Percentiles rank a stretch among this genome's conserved stretches.
These are phyloP conservation scores for Ceratocystis diversiconidia DNA, from an alignment of 2,329 filamentous ascomycete species.

Conservation along the genomic window DNA sequence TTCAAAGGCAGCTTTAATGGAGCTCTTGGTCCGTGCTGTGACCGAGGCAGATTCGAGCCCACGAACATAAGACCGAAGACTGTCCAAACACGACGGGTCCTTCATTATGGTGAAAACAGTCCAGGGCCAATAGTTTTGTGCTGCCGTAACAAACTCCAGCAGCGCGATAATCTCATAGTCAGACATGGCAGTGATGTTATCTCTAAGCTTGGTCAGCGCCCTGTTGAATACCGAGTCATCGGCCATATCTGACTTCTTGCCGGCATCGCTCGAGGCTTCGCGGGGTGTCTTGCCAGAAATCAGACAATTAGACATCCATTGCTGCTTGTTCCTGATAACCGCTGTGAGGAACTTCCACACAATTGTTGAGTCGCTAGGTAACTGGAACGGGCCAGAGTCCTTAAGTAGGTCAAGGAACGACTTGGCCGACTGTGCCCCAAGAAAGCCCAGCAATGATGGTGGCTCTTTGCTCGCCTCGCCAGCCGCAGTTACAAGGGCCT, in stretches of 20 bases:
- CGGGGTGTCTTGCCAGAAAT: conserved; percentile 70
- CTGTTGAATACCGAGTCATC: conserved; percentile 55
- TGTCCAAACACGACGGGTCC: conserved; percentile 57
- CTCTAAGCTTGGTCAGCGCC: conserved; percentile 55
- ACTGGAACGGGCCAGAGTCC: conserved; percentile 59
- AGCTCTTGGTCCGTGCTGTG: conserved; percentile 38
- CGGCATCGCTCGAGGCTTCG: conserved; percentile 42
- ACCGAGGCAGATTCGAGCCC: conserved; percentile 38
- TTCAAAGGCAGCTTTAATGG: conserved; percentile 43
- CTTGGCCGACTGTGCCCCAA: conserved; percentile 69
- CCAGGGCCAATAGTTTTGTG: conserved; percentile 94
- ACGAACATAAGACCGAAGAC: conserved; percentile 56
- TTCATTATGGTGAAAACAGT: conserved; percentile 67
- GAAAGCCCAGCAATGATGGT: conserved; percentile 81
- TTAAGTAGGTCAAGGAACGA: conserved; percentile 70
- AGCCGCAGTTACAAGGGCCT: conserved; percentile 57
- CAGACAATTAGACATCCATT: conserved; percentile 90
- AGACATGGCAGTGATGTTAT: conserved; percentile 46
- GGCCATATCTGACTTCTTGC: conserved; percentile 26
- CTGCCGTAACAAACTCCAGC: conserved; percentile 72
- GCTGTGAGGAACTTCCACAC: conserved; percentile 80
- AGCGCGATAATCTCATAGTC: conserved; percentile 57
- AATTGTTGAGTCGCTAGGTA: conserved; percentile 47
- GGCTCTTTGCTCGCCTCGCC: conserved; percentile 48
- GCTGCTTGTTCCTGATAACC: conserved; percentile 77